phyloP scores from a whole-genome alignment of 1,139 yeast genomes.

The Candida neerlandica region DNA sequence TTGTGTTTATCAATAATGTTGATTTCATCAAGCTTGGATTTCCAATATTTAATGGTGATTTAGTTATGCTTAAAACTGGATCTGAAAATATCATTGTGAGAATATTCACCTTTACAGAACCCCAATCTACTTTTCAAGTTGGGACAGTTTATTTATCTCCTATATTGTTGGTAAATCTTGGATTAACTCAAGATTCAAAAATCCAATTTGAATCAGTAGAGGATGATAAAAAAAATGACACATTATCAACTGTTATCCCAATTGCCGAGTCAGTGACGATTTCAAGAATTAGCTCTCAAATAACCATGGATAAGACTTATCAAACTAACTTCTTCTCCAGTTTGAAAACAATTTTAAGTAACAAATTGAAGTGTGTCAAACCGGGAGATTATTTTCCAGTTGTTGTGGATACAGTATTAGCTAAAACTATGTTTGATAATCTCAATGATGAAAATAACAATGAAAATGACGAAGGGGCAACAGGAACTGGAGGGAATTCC shows the following conservation, averaged over 20 bases:
- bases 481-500: not conserved
- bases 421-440: conserved; percentile 57
- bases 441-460: conserved; percentile 19
- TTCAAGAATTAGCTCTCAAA: conserved; percentile 70
- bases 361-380: conserved; percentile 57
- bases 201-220: conserved; percentile 30
- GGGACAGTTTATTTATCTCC: conserved; percentile 64
- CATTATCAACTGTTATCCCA: conserved; percentile 28
- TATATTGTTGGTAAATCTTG: conserved; percentile 55
- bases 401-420: conserved; percentile 70
- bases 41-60: conserved; percentile 68
- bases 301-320: conserved; percentile 64
- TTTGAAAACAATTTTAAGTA: conserved; percentile 63
- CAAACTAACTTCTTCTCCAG: conserved; percentile 69
- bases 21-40: conserved; percentile 59
- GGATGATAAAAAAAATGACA: conserved; percentile 11
- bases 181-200: conserved; percentile 30
- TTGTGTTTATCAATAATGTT: conserved; percentile 54
- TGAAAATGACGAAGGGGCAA: conserved; percentile 21
- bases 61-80: conserved; percentile 42
- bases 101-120: conserved; percentile 65
- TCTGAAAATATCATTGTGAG: conserved; percentile 40
- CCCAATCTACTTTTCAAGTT: conserved; percentile 44
- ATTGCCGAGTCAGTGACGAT: conserved; percentile 54
- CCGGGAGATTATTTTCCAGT: conserved; percentile 74